Evolutionary conservation across 176 grass and related monocot species (phyloP).

Genomic region (Rhipidocladum racemiflorum): DNA sequence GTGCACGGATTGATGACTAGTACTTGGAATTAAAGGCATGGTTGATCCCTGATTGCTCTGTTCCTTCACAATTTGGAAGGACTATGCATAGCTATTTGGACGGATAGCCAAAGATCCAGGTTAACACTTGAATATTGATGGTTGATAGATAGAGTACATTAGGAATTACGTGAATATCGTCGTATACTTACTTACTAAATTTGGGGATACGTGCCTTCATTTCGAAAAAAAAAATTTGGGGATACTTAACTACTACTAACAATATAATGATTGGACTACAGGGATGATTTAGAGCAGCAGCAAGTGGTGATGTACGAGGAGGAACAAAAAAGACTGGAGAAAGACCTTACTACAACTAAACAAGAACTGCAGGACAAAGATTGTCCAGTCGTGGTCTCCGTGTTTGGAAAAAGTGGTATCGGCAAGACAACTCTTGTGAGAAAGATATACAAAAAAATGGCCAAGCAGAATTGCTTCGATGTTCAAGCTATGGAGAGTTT

Average conservation of each 20-base stretch:
- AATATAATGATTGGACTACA: neutral
- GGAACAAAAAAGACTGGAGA: neutral
- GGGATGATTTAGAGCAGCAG: neutral
- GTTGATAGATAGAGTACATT: too few relatives aligned
- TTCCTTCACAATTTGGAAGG: too few relatives aligned
- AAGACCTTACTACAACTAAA: neutral
- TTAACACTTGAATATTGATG: too few relatives aligned
- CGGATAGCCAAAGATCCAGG: too few relatives aligned
- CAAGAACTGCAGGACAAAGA: neutral
- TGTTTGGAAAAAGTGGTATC: slow-evolving; percentile 4
- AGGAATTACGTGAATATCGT: neutral
- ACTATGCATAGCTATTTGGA: too few relatives aligned
- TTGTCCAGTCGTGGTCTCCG: neutral
- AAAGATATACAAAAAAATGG: neutral
- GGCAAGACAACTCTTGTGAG: slow-evolving; percentile 30
- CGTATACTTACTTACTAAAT: neutral
- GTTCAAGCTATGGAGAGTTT: neutral
- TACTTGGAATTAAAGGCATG: too few relatives aligned
- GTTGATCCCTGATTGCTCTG: too few relatives aligned
- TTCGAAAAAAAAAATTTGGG: too few relatives aligned
- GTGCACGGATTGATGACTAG: too few relatives aligned
- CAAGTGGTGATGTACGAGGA: neutral
- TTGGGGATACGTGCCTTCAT: too few relatives aligned
- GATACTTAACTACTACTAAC: neutral
- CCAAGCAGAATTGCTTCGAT: neutral